Base-by-base conservation (phyloP, 2,329 filamentous ascomycete species). In the Helotiales sp. region DNA sequence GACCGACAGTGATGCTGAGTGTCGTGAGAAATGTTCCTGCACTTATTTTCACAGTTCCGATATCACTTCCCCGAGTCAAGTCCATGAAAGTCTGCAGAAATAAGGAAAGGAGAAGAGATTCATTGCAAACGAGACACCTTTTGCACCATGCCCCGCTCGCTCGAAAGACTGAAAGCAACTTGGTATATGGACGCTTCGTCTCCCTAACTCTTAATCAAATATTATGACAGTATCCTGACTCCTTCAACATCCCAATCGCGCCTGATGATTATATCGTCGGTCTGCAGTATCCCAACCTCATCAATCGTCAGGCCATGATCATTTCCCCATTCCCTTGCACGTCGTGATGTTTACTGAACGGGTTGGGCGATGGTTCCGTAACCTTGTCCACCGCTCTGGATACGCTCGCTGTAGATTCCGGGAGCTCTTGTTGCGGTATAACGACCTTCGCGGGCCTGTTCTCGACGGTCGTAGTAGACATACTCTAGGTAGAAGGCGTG, bases 401-500 rank as follows among this genome's bases (percentile, higher is more conserved):
- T 83, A 33, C 83, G 82, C 33, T 89, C 81, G 66, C 85, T 89
- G 71, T 88, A 93, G 17, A 93, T 82, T 27, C 88, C 88, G 0
- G 89, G 85, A 1, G 88, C 88, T 2, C 78, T 80, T 8, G 74
- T 69, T 3, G 78, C 75, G 19, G 80, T 75, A 58, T 79, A 79
- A 10, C 79, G 76, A 5, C 88, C 88, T 31, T 81, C 76, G 46
- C 79, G 75, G 2, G 81, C 79, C 70, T 86, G 82, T 65, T 90
- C 86, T 53, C 80, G 81, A 36, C 88, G 87, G 67, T 90, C 84
- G 73, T 88, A 93, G 76, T 93, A 96, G 61, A 96, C 79, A 71
- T 92, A 96, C 74, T 92, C 85, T 57, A 72, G 57, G 54, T 72
- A 72, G 64, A 72, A 71, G 33, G 70, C 70, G 57, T 72, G 70